Evolutionary conservation across 306 rosid genomes (phyloP).

Genomic region (Castanopsis chinensis): DNA sequence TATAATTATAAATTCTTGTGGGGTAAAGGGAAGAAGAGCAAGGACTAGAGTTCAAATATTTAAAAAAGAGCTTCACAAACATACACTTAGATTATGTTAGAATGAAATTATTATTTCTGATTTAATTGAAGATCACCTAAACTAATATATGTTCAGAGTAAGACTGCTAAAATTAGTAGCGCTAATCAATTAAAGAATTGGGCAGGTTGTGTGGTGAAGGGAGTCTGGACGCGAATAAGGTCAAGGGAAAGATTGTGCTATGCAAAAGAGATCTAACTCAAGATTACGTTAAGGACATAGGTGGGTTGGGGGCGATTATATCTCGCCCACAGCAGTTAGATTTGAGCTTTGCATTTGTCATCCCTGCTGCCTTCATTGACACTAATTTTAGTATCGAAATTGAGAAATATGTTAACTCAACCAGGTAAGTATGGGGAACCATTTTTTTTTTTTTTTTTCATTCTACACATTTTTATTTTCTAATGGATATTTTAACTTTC

Average conservation of each 20-base stretch:
- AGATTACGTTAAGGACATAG: constrained; percentile 44
- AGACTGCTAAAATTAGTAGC: background rate
- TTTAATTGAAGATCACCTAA: background rate
- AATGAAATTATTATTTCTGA: rapidly evolving
- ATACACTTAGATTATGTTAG: no score
- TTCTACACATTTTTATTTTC: no score
- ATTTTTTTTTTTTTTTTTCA: no score
- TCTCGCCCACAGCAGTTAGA: constrained; percentile 26
- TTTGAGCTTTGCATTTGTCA: constrained; percentile 22
- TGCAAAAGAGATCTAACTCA: constrained; percentile 40
- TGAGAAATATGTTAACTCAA: constrained; percentile 60
- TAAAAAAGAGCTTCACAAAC: no score
- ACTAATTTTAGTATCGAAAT: constrained; percentile 35
- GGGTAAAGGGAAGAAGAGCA: no score
- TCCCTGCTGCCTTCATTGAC: constrained; percentile 42
- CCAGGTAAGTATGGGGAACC: constrained; percentile 36
- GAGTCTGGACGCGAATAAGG: constrained; percentile 15
- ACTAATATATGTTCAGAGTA: background rate
- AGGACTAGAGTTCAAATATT: no score
- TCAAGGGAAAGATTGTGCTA: constrained; percentile 65
- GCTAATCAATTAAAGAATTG: no score
- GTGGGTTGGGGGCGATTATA: constrained; percentile 57
- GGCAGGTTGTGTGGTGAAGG: no score
- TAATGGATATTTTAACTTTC: no score
- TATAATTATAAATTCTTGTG: no score